Conservation (phyloP, 2,329 filamentous ascomycete genomes). For the Alternaria sp. region DNA sequence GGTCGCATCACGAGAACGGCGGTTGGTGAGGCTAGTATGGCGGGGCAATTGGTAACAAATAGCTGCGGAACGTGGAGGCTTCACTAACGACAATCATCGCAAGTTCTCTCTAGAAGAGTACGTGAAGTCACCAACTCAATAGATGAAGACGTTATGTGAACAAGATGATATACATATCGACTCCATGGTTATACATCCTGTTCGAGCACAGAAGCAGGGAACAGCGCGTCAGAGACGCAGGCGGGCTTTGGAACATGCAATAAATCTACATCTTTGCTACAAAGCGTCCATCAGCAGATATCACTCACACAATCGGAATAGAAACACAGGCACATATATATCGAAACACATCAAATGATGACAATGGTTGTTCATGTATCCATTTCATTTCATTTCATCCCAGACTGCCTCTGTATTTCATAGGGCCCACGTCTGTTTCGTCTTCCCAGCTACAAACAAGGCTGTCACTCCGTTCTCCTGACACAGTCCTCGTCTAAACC, state of each 20-base stretch:
- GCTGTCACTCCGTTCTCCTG: too few species aligned
- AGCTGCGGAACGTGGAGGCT: neutral
- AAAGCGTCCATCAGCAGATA: fast-evolving
- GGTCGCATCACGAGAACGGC: neutral
- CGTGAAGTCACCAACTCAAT: neutral
- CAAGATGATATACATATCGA: neutral
- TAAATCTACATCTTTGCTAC: neutral
- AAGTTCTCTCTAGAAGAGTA: neutral
- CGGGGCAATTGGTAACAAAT: neutral
- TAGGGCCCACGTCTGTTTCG: neutral
- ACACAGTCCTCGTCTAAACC: neutral
- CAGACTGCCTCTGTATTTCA: neutral
- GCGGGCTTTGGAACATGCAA: neutral
- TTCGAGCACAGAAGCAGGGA: fast-evolving
- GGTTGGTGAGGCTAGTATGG: neutral
- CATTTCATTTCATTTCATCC: neutral
- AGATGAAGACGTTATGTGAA: neutral
- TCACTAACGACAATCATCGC: neutral
- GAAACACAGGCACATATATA: fast-evolving
- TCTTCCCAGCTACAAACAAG: too few species aligned
- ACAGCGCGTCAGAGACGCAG: neutral
- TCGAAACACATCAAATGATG: neutral
- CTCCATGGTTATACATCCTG: neutral
- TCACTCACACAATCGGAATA: neutral
- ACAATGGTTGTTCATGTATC: neutral